A percentile compares a stretch with the other conserved stretches of the same genome.
These are phyloP conservation scores for Rhodotorula glutinis DNA, from an alignment of 1,284 basidiomycete genomes.

Conservation along the genomic window DNA sequence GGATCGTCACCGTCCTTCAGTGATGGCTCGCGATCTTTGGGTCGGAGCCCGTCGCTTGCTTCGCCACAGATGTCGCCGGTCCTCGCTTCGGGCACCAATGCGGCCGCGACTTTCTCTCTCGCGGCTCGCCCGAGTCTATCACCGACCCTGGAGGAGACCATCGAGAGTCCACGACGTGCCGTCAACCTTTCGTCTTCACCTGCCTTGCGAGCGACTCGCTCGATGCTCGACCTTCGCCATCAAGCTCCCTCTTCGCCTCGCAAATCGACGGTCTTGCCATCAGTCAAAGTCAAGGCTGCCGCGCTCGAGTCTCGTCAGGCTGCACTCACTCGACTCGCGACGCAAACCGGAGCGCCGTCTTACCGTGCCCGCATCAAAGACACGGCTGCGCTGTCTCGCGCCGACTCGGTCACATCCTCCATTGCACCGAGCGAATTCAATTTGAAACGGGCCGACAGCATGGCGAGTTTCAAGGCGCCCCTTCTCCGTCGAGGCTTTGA, in stretches of 20 bases:
- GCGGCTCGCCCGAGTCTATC: constrained; percentile 2
- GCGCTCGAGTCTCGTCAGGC: constrained; percentile 36
- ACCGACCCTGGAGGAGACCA: not conserved
- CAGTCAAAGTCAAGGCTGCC: constrained; percentile 29
- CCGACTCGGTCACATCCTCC: constrained; percentile 24
- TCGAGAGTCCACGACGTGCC: constrained; percentile 14
- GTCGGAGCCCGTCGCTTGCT: constrained; percentile 10
- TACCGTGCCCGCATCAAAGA: constrained; percentile 4
- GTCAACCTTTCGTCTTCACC: constrained; percentile 14
- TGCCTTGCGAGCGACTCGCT: constrained; percentile 1
- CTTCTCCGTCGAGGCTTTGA: constrained; percentile 16
- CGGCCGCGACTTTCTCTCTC: not conserved
- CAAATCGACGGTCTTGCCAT: constrained; percentile 13
- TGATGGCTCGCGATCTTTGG: not conserved
- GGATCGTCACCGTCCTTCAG: not conserved
- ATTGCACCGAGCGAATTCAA: constrained; percentile 28
- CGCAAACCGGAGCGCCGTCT: not conserved
- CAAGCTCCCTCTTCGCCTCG: constrained; percentile 3
- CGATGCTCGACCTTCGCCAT: not conserved
- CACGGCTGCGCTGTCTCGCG: constrained; percentile 15
- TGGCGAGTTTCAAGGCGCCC: constrained; percentile 38
- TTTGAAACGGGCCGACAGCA: constrained; percentile 24
- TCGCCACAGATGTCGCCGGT: constrained; percentile 20
- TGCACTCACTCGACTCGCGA: constrained; percentile 21
- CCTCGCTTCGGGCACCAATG: constrained; percentile 9